Evolutionary conservation across 2,329 filamentous ascomycete genomes (phyloP), one percentile per base, ranked within the genome.

Genomic region (Fusarium albosuccineum): DNA sequence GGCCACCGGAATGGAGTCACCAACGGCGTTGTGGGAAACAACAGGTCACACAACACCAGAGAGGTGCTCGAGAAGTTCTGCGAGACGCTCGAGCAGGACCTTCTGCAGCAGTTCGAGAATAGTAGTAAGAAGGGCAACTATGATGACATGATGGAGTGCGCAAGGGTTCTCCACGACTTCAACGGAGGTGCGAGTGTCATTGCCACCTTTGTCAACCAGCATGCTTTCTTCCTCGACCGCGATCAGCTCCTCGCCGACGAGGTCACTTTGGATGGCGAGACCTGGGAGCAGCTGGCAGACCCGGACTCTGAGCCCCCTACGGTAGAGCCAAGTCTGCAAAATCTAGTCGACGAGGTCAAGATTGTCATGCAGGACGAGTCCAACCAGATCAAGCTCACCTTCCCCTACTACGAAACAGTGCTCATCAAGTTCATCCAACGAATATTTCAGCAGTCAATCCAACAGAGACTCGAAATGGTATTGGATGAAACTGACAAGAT

Each of bases 141-240:
- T 75, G 93, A 97, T 70, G 94, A 97, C 73, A 99, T 99, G 97
- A 91, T 93, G 81, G 96, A 98, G 77, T 99, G 96, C 77, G 93
- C 97, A 56, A 92, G 92, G 74, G 96, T 97, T 41, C 83, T 99
- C 65, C 87, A 96, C 76, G 96, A 98, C 79, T 99, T 99, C 84
- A 97, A 95, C 77, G 94, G 96, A 53, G 96, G 96, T 52, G 90
- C 93, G 59, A 98, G 94, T 76, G 96, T 98, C 62, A 97, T 97
- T 78, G 95, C 93, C 13, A 86, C 95, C 10, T 99, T 98, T 78
- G 95, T 99, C 75, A 99, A 99, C 76, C 96, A 99, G 78, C 97
- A 99, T 80, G 94, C 97, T 75, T 99, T 99, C 85, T 99, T 99
- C 81, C 97, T 99, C 75, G 96, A 98, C 76, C 87, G 94, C 27